Percentiles rank a stretch among this genome's conserved stretches.
These are phyloP conservation scores for Hyaloscypha bicolor DNA, from an alignment of 495 filamentous ascomycete species.

Conservation along the genomic window DNA sequence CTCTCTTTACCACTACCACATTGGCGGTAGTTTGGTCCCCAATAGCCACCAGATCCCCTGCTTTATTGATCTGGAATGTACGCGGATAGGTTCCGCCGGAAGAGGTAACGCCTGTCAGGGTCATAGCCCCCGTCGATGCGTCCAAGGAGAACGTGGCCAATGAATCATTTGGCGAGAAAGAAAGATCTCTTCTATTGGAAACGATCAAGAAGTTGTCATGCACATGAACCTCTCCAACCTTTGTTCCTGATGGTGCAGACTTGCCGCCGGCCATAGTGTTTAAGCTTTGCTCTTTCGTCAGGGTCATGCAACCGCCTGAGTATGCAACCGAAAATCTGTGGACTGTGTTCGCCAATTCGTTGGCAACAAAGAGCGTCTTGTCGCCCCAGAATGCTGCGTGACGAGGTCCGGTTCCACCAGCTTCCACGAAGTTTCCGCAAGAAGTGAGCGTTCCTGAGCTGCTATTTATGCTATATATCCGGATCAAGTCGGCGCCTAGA, in stretches of 20 bases:
- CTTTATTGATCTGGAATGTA: constrained; percentile 65
- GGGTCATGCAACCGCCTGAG: constrained; percentile 43
- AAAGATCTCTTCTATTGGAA: constrained; percentile 42
- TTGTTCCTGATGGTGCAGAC: constrained; percentile 40
- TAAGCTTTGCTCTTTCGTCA: constrained; percentile 45
- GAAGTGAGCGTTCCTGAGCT: constrained; percentile 41
- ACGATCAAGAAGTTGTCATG: constrained; percentile 54
- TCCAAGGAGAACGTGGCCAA: constrained; percentile 42
- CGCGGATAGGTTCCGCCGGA: constrained; percentile 63
- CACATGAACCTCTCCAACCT: constrained; percentile 62
- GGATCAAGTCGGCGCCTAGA: constrained; percentile 68
- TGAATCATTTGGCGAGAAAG: constrained; percentile 42
- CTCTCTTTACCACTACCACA: constrained; percentile 61
- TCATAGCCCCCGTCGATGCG: constrained; percentile 47
- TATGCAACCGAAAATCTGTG: constrained; percentile 62
- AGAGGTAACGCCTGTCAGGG: constrained; percentile 49
- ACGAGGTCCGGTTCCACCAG: constrained; percentile 62
- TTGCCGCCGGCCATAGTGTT: constrained; percentile 45
- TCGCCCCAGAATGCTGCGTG: constrained; percentile 61
- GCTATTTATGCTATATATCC: constrained; percentile 57
- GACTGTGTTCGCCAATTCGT: constrained; percentile 63
- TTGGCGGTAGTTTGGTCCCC: constrained; percentile 60
- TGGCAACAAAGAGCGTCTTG: constrained; percentile 59
- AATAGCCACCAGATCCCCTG: constrained; percentile 60
- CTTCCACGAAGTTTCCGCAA: constrained; percentile 35